Conservation (phyloP, 768 basidiomycete species). For the Neoboletus magnificus region DNA sequence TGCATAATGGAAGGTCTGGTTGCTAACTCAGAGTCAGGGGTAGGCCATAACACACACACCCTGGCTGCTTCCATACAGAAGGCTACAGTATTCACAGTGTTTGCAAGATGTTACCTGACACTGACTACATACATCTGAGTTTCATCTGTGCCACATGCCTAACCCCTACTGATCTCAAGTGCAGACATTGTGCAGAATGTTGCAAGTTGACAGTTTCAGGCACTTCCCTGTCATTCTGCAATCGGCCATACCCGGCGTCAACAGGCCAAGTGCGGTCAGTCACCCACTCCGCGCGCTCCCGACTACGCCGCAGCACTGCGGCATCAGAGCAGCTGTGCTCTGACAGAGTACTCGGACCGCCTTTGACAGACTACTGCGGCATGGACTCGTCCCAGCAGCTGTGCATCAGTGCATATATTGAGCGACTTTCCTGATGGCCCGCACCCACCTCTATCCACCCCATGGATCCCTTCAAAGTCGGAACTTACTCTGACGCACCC, state of each 20-base stretch:
- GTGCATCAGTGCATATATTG: not conserved
- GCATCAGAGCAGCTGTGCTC: not conserved
- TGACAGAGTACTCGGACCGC: not conserved
- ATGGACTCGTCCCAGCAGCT: not conserved
- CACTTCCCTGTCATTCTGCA: not conserved
- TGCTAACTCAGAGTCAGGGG: too few species aligned
- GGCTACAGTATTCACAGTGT: too few species aligned
- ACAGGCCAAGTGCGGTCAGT: not conserved
- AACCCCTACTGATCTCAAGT: not conserved
- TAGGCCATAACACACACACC: too few species aligned
- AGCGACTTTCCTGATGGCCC: not conserved
- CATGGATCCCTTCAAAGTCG: slow-evolving; percentile 17
- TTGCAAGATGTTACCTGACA: too few species aligned
- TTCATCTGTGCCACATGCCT: too few species aligned
- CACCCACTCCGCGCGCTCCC: not conserved
- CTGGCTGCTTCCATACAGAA: too few species aligned
- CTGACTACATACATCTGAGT: too few species aligned
- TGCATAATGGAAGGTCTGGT: too few species aligned
- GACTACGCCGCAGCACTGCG: not conserved
- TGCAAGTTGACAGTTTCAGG: not conserved
- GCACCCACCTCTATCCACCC: not conserved
- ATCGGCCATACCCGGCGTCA: too few species aligned
- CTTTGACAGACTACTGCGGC: not conserved
- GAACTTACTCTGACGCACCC: not conserved
- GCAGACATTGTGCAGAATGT: not conserved